Conservation (phyloP, 2,329 filamentous ascomycete genomes). For the Coniochaeta sp. region DNA sequence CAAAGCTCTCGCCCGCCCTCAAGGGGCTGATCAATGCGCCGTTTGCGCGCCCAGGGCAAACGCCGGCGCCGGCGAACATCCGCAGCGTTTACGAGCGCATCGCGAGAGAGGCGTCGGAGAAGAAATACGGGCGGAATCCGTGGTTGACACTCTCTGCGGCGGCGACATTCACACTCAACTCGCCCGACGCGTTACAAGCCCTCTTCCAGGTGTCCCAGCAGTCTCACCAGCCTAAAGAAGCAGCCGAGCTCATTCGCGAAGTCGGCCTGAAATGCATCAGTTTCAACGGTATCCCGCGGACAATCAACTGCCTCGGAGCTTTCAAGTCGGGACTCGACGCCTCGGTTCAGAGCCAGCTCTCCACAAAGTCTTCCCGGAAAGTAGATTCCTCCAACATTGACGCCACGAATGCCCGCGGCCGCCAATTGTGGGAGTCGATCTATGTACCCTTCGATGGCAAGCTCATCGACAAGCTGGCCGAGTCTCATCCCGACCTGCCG, state of each 20-base stretch:
- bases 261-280: slow-evolving; percentile 71
- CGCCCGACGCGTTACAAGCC: slow-evolving; percentile 62
- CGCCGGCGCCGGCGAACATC: slow-evolving; percentile 57
- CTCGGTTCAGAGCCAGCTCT: slow-evolving; percentile 44
- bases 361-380: slow-evolving; percentile 46
- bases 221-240: slow-evolving; percentile 28
- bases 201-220: slow-evolving; percentile 46
- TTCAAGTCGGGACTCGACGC: slow-evolving; percentile 58
- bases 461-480: slow-evolving; percentile 61
- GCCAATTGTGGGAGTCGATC: slow-evolving; percentile 64
- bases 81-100: slow-evolving; percentile 57
- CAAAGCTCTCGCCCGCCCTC: slow-evolving; percentile 62
- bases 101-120: slow-evolving; percentile 52
- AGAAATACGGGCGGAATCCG: slow-evolving; percentile 53
- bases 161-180: slow-evolving; percentile 80
- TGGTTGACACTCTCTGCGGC: slow-evolving; percentile 70
- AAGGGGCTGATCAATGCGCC: slow-evolving; percentile 69
- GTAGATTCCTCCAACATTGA: slow-evolving; percentile 46
- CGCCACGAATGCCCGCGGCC: slow-evolving; percentile 49
- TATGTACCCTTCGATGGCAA: slow-evolving; percentile 70
- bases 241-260: slow-evolving; percentile 67
- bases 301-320: slow-evolving; percentile 72
- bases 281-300: slow-evolving; percentile 76
- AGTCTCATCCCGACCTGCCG: slow-evolving; percentile 74
- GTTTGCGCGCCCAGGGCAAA: slow-evolving; percentile 56